phyloP scores from a whole-genome alignment of 257 asterid genomes.

The Solanum appendiculatum region DNA sequence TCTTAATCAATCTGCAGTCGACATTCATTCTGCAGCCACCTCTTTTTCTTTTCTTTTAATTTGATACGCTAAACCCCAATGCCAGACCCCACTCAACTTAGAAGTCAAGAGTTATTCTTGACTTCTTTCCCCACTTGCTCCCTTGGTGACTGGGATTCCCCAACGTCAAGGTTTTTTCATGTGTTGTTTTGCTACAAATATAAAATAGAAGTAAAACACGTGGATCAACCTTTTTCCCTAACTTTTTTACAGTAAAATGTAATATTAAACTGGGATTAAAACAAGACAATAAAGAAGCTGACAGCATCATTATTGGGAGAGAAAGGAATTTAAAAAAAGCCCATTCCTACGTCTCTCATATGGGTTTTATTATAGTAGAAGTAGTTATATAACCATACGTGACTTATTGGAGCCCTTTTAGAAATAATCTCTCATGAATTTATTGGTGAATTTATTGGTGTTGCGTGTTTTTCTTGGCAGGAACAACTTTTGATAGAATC shows the following conservation, averaged over 20 bases:
- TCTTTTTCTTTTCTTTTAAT: not conserved
- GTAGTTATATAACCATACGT: not conserved
- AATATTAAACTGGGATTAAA: not conserved
- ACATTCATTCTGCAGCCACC: not conserved
- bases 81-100: not conserved
- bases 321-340: not conserved
- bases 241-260: not conserved
- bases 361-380: not conserved
- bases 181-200: not conserved
- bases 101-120: not conserved
- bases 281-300: not conserved
- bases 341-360: not conserved
- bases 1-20: not conserved
- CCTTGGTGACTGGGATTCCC: not conserved
- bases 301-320: not conserved
- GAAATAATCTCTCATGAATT: not conserved
- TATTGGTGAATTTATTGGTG: not conserved
- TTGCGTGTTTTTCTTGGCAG: not conserved
- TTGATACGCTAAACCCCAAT: not conserved
- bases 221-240: not conserved
- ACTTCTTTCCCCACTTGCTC: not conserved
- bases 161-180: not conserved
- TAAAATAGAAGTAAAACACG: not conserved
- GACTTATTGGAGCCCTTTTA: not conserved
- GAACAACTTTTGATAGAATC: not conserved